phyloP scores from a whole-genome alignment of 2,329 filamentous ascomycete genomes.

The Exophiala xenobiotica region DNA sequence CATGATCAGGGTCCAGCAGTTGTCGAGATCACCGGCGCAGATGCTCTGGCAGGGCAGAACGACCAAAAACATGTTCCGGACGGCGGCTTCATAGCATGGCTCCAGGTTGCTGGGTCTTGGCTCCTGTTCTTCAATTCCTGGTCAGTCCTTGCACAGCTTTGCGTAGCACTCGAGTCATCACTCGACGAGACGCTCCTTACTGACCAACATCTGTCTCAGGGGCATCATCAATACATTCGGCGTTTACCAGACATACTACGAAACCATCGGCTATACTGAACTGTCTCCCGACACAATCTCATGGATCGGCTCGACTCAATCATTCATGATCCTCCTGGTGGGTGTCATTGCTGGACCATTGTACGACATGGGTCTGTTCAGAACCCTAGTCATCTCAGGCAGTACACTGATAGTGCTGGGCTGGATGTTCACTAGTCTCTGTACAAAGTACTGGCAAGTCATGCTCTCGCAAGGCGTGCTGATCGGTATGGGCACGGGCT shows the following conservation, averaged over 20 bases:
- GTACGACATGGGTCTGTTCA: conserved; percentile 45
- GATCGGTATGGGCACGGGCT: conserved; percentile 50
- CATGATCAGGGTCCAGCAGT: not conserved
- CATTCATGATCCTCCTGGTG: conserved; percentile 45
- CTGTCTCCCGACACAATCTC: conserved; percentile 41
- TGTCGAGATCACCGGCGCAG: not conserved
- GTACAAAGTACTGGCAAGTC: conserved; percentile 52
- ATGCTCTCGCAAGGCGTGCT: conserved; percentile 55
- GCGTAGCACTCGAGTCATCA: not conserved
- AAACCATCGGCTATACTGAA: conserved; percentile 27
- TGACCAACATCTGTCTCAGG: conserved; percentile 1
- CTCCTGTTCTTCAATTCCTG: conserved; percentile 1
- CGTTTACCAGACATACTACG: conserved; percentile 32
- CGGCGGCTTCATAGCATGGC: not conserved
- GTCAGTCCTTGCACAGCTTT: too few species aligned
- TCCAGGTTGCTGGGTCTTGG: not conserved
- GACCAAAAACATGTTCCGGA: not conserved
- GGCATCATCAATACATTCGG: conserved; percentile 30
- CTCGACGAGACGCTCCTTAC: not conserved
- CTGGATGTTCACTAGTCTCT: conserved; percentile 44
- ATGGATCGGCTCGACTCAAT: conserved; percentile 52
- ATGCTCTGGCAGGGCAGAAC: not conserved
- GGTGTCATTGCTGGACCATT: conserved; percentile 44
- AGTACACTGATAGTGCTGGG: conserved; percentile 26
- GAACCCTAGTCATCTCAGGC: conserved; percentile 24